Percentiles rank a stretch among this genome's conserved stretches.
Evolutionary conservation across 805 yeast genomes (phyloP).

Genomic region (Blastobotrys parvus): DNA sequence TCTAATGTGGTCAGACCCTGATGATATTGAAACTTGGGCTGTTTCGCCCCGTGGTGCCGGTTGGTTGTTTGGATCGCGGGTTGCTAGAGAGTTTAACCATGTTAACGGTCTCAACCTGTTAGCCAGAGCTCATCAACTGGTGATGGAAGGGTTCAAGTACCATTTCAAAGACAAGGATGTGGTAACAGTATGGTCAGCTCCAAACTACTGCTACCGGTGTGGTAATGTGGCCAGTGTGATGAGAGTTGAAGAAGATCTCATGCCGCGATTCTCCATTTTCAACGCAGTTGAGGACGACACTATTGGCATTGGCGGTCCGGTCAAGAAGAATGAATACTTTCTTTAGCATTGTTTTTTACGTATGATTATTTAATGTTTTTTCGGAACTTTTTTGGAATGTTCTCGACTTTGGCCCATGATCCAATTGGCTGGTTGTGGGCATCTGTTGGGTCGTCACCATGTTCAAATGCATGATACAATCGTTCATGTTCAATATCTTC

Average conservation of each 20-base stretch:
- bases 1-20: constrained; percentile 97
- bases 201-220: constrained; percentile 94
- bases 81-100: constrained; percentile 92
- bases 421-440: constrained; percentile 6
- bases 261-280: constrained; percentile 87
- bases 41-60: constrained; percentile 98
- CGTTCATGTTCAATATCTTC: constrained; percentile 87
- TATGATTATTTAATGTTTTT: neutral
- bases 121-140: constrained; percentile 96
- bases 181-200: constrained; percentile 97
- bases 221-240: constrained; percentile 98
- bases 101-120: constrained; percentile 81
- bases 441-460: constrained; percentile 41
- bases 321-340: constrained; percentile 22
- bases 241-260: constrained; percentile 83
- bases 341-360: constrained; percentile 9
- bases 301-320: constrained; percentile 17
- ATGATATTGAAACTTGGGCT: constrained; percentile 96
- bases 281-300: constrained; percentile 59
- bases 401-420: constrained; percentile 12
- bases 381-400: neutral
- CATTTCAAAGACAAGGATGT: constrained; percentile 95
- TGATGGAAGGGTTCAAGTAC: constrained; percentile 96
- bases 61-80: constrained; percentile 92
- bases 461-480: constrained; percentile 78